A percentile compares a stretch with the other conserved stretches of the same genome.
Evolutionary conservation across 2,329 filamentous ascomycete genomes (phyloP).

Genomic region (Cytospora schulzeri): DNA sequence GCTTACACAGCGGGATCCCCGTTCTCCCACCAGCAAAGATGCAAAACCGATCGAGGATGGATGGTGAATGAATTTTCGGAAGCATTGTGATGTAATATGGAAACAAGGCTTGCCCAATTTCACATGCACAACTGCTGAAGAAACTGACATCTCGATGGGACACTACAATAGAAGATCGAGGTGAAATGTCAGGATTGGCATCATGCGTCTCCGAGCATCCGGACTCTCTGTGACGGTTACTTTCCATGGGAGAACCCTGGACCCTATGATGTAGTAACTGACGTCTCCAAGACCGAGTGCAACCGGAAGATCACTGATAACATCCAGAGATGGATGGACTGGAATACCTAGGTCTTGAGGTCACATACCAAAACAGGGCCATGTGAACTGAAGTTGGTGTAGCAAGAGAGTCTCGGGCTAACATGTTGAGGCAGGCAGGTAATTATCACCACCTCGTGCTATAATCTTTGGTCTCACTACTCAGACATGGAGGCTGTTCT

Average conservation of each 20-base stretch:
- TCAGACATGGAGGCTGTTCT: neutral
- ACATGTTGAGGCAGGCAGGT: conserved; percentile 3
- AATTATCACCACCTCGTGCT: neutral
- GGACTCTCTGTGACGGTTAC: neutral
- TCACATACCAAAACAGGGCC: neutral
- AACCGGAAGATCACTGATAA: conserved; percentile 2
- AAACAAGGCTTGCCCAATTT: neutral
- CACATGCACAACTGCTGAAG: neutral
- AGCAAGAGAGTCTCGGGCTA: neutral
- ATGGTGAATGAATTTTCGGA: no score
- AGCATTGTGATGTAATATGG: neutral
- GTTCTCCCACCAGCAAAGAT: neutral
- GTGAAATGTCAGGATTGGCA: conserved; percentile 2
- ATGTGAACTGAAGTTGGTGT: neutral
- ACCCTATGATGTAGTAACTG: conserved; percentile 16
- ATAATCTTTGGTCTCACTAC: neutral
- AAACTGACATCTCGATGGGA: conserved; percentile 4
- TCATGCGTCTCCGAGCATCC: conserved; percentile 4
- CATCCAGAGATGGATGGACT: conserved; percentile 6
- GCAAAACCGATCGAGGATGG: neutral
- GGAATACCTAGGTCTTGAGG: neutral
- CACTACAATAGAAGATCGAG: conserved; percentile 5
- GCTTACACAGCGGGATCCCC: conserved; percentile 13
- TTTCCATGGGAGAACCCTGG: conserved; percentile 5
- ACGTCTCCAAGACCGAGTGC: conserved; percentile 1